Base-by-base conservation (phyloP, 108 stramenopile species). In the Nitzschia inconspicua region DNA sequence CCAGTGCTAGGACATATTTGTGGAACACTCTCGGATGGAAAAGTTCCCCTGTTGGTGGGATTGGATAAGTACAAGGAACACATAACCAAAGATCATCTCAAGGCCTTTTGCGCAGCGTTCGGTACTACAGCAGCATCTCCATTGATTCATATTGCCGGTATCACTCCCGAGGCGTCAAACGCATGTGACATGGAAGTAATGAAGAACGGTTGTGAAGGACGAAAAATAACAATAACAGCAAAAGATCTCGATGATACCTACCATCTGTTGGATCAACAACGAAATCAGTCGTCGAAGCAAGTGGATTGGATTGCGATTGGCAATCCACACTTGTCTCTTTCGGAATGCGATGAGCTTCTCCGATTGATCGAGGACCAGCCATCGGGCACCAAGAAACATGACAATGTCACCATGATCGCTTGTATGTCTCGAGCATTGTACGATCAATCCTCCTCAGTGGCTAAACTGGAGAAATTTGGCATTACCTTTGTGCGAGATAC, bases 101-200 rank as follows among this genome's bases (percentile, higher is more conserved):
- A 93, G 58, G 77, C 80, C 3, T 88, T 93, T 47, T 84, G 84
- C 44, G 91, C 91, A 8, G 91, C 91, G 14, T 93, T 84, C 53
- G 91, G 88, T 16, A 93, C 91, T 3, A 93, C 88, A 8, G 86
- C 75, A 0, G 64, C 80, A 14, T 78, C 83, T 3, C 86, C 91
- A 7, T 48, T 93, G 34, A 77, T 93, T 73, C 91, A 93, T 72
- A 75, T 85, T 37, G 77, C 82, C n/a, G 73, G 82, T 3, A 44
- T 88, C 22, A 93, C 91, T 20, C 87, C 91, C 0, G 91, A 93
- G 66, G 84, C 87, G 14, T 35, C 29, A 3, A 63, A 72, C 6
- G 22, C 72, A 14, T 28, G 67, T 32, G 43, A 42, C 47, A 73
- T 70, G 47, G 55, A 28, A 11, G 53, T 8, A 16, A 36, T 32